phyloP scores from a whole-genome alignment of 305 asterid species.

The Ajuga reptans region DNA sequence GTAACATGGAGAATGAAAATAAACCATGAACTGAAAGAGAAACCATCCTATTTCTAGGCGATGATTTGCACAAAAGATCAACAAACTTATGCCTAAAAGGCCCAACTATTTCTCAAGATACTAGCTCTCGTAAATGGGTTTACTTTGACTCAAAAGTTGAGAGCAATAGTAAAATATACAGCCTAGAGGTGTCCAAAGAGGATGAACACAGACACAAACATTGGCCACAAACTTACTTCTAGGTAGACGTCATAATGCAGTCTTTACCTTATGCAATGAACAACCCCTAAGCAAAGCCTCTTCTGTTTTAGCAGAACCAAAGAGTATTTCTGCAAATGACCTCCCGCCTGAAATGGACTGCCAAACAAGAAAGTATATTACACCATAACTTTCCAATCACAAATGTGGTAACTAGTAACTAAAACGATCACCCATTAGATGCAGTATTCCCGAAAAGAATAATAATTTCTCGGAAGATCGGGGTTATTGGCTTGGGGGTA shows the following conservation, averaged over 20 bases:
- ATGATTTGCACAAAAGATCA: not conserved
- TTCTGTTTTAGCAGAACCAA: slow-evolving; percentile 57
- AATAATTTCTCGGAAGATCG: not conserved
- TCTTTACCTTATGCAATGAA: slow-evolving; percentile 75
- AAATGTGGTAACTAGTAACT: slow-evolving; percentile 10
- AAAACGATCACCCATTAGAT: not conserved
- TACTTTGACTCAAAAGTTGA: slow-evolving; percentile 1
- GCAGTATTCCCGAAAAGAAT: not conserved
- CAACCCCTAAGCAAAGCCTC: slow-evolving; percentile 60
- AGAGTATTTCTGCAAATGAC: slow-evolving; percentile 79
- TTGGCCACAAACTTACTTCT: not conserved
- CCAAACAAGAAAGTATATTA: slow-evolving; percentile 25
- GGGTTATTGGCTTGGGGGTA: not conserved
- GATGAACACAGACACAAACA: not conserved
- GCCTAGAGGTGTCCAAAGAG: not conserved
- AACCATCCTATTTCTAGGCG: not conserved
- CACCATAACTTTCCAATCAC: slow-evolving; percentile 17
- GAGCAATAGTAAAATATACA: not conserved
- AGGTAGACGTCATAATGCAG: slow-evolving; percentile 10
- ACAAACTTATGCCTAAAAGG: slow-evolving; percentile 8
- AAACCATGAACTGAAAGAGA: slow-evolving; percentile 9
- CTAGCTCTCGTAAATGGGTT: slow-evolving; percentile 7
- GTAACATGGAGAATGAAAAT: slow-evolving; percentile 16
- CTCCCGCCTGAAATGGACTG: slow-evolving; percentile 92
- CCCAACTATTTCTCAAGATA: slow-evolving; percentile 2